Evolutionary conservation across 106 monocot species (phyloP).

Genomic region (Hemerocallis citrina): DNA sequence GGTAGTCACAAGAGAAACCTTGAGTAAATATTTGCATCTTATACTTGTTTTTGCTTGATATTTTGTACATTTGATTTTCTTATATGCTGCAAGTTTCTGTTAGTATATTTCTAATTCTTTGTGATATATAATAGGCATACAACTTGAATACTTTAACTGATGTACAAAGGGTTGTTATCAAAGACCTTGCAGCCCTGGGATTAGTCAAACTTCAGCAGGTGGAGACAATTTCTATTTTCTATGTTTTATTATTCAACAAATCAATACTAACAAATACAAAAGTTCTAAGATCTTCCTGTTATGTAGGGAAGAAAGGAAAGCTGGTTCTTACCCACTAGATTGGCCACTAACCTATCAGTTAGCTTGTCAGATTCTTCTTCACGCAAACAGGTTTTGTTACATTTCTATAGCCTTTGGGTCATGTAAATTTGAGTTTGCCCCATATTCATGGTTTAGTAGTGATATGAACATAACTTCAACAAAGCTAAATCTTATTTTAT

Average conservation of each 20-base stretch:
- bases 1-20: neutral
- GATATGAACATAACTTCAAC: neutral
- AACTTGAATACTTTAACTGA: conserved; percentile 78
- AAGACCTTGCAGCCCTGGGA: conserved; percentile 82
- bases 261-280: neutral
- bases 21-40: neutral
- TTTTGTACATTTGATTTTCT: neutral
- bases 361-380: conserved; percentile 85
- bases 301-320: conserved; percentile 90
- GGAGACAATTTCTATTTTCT: conserved; percentile 1
- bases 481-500: neutral
- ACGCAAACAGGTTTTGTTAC: conserved; percentile 63
- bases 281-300: conserved; percentile 5
- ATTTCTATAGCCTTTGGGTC: neutral
- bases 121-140: conserved; percentile 58
- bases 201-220: conserved; percentile 94
- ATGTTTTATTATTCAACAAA: neutral
- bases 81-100: neutral
- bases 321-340: conserved; percentile 95
- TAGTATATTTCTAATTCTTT: neutral
- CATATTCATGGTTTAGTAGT: neutral
- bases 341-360: conserved; percentile 89
- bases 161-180: conserved; percentile 71
- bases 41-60: neutral
- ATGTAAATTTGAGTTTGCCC: neutral